Evolutionary conservation across 345 rosid species (phyloP).

Genomic region (Ailanthus altissimus): DNA sequence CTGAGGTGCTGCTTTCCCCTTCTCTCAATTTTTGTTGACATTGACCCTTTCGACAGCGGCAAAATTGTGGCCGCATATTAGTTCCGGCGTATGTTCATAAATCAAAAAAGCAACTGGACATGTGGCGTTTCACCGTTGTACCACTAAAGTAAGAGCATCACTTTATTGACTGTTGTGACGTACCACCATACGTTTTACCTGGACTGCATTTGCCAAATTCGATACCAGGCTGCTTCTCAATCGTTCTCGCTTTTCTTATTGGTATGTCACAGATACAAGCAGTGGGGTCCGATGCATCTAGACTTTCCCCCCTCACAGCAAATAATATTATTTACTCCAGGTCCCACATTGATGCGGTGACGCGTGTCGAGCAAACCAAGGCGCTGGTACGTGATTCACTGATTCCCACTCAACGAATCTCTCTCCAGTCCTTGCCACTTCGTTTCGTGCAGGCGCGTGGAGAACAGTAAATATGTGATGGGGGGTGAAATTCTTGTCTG

Average conservation of each 20-base stretch:
- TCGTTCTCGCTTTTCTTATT: background rate
- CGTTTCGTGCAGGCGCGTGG: background rate
- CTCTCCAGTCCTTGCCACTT: slow-evolving; percentile 8
- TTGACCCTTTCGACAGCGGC: too few relatives aligned
- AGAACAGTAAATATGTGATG: background rate
- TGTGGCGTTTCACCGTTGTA: background rate
- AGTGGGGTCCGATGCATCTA: background rate
- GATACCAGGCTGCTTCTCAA: background rate
- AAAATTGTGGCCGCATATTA: too few relatives aligned
- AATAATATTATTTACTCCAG: background rate
- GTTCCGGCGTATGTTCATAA: too few relatives aligned
- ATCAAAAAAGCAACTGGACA: background rate
- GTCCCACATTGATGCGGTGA: slow-evolving; percentile 2
- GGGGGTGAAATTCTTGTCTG: background rate
- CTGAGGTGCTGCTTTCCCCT: too few relatives aligned
- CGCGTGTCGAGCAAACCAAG: background rate
- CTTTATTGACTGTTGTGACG: slow-evolving; percentile 12
- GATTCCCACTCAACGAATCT: background rate
- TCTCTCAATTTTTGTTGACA: too few relatives aligned
- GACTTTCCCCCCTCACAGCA: background rate
- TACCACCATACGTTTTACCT: background rate
- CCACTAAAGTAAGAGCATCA: background rate
- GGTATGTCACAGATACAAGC: background rate
- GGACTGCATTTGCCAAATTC: background rate
- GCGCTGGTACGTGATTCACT: slow-evolving; percentile 13